These are phyloP conservation scores for Coffea humblotiana DNA, from an alignment of 305 asterid genomes.

Conservation along the genomic window DNA sequence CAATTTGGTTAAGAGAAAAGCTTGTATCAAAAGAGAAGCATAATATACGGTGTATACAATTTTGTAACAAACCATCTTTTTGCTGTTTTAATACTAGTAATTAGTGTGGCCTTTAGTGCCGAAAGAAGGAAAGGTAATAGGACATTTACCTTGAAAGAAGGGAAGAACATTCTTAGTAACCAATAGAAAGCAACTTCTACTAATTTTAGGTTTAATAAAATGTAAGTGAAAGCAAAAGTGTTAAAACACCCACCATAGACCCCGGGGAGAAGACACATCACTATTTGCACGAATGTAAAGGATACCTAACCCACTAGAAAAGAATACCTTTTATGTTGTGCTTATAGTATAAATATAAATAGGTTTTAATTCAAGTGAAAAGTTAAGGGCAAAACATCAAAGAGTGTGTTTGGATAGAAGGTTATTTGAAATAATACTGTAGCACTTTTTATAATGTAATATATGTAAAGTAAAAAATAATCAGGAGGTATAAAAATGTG, in stretches of 20 bases:
- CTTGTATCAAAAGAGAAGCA: not conserved
- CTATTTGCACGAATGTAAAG: not conserved
- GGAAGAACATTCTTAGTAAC: slow-evolving; percentile 21
- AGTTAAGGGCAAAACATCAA: no score
- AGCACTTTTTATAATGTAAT: not conserved
- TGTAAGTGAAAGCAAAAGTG: slow-evolving; percentile 37
- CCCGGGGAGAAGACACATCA: slow-evolving; percentile 5
- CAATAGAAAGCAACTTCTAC: slow-evolving; percentile 3
- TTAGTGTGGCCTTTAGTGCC: slow-evolving; percentile 27
- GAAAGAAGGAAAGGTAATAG: slow-evolving; percentile 25
- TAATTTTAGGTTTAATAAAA: not conserved
- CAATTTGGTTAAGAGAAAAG: not conserved
- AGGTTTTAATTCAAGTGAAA: no score
- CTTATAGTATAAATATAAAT: no score
- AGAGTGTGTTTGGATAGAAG: no score
- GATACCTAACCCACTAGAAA: not conserved
- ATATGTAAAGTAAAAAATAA: no score
- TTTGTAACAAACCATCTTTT: not conserved
- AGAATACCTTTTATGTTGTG: no score
- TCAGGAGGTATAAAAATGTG: no score
- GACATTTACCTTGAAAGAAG: slow-evolving; percentile 25
- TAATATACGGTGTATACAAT: not conserved
- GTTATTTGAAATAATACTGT: not conserved
- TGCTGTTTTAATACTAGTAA: not conserved
- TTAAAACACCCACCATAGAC: slow-evolving; percentile 11